Base-by-base conservation (phyloP, 108 stramenopile genomes). In the Parietichytrium sp. region DNA sequence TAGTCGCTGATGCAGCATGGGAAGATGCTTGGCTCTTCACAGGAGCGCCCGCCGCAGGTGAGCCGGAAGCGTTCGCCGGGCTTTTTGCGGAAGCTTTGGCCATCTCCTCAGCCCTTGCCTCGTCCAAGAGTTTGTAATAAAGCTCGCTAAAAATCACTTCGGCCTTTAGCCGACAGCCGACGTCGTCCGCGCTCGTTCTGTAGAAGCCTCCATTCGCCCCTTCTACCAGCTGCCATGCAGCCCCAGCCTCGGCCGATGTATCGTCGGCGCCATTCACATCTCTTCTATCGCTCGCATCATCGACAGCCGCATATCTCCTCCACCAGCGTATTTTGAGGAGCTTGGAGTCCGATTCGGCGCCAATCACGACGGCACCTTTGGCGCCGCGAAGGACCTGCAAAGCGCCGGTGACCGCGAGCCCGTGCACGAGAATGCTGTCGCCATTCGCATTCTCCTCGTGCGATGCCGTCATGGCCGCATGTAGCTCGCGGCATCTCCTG, bases 271-370 rank as follows among this genome's bases (percentile, higher is more conserved):
- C 61, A 38, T 36, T 20, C 10, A 42, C 33, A 42, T 27, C 42
- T 38, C 6, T 20, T 31, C 15, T n/a, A 6, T 72, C 42, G 36
- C 45, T 2, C 33, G 36, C 29, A 27, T 13, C 15, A 26, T 20
- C 25, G 26, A 55, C 20, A n/a, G n/a, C n/a, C n/a, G n/a, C n/a
- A n/a, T n/a, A n/a, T 13, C 38, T 6, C 7, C 61, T 33, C 13
- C 6, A 18, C 61, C 61, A 72, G 20, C 38, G 13, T 10, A 72
- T 38, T 42, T 72, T 42, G 38, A 72, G 8, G 13, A 72, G 61
- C 42, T 72, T 72, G 61, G 23, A n/a, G 61, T 72, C 61, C 38
- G 36, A n/a, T 42, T 72, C 38, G 3, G 45, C 61, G 42, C 61
- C 61, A 0, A 72, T 6, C 10, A 42, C 61, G 38, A 42, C 61